Evolutionary conservation across 2,329 filamentous ascomycete species (phyloP), one percentile per base, ranked within the genome.

Genomic region (Westerdykella sp.): DNA sequence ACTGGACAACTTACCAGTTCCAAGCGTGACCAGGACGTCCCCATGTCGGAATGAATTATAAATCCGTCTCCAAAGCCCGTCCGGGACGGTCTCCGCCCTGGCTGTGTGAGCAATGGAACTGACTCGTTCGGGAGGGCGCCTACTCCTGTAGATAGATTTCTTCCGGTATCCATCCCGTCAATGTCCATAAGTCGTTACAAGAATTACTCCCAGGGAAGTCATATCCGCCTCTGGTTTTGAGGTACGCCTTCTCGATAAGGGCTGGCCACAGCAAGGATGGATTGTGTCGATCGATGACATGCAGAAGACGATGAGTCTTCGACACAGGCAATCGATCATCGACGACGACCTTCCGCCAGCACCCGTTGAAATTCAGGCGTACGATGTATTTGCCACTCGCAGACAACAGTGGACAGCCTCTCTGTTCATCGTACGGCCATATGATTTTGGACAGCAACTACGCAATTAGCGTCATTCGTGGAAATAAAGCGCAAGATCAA

Each of bases 131-230:
- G 14, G 5, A 39, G 16, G 22, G 23, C 1, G 51, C 65, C 51
- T 67, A 80, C 79, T 77, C 83, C 59, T 95, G 89, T 1, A 97
- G 73, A 56, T 95, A 95, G 1, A 97, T 73, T 64, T 98, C 93
- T 67, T 98, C 90, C 0, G 93, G 93, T 39, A 98, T 89, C 93
- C 93, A 98, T 23, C 93, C 91, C 0, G 86, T 95, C 42, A 98
- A 69, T 1, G 94, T 84, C 80, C 87, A 95, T 4, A 98, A 70
- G 66, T 98, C 93, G 2, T 91, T 97, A 10, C 88, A 90, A 1
- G 91, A 97, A 64, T 97, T 97, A 59, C 93, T 97, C 6, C 93
- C 93, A 0, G 93, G 91, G 53, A 98, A 98, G 60, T 98, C 90
- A 63, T 98, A 98, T 28, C 93, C 93, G 22, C 93, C 93, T 43